Base-by-base conservation (phyloP, 2,329 filamentous ascomycete genomes). In the Fusarium virguliforme region DNA sequence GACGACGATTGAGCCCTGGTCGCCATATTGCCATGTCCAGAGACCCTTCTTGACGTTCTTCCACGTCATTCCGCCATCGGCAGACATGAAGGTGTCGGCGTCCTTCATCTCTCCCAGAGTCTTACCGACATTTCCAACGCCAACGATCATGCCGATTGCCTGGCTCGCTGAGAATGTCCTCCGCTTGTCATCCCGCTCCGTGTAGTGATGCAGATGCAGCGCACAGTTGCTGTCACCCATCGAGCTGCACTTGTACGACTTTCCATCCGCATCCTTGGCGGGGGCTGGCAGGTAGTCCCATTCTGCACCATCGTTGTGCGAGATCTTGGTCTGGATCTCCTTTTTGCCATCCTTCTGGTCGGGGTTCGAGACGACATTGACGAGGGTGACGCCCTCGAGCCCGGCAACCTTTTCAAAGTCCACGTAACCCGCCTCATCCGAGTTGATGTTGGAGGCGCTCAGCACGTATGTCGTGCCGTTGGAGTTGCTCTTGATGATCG, bases 381-480 rank as follows among this genome's bases (percentile, higher is more conserved):
- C 93, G 71, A 99, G 81, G 15, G 91, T 90, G 56, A 99, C 94
- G 46, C 96, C 96, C 80, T 99, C 95, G 13, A 99, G 85, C 3
- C 94, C 94, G 53, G 93, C 88, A 85, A 98, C 94, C 84, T 97
- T 98, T 80, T 99, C 96, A 80, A 97, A 99, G 79, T 99, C 96
- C 48, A 97, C 95, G 76, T 91, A 98, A 46, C 91, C 94, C 2
- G 79, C 74, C 12, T 87, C 83, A 77, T 98, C 90, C 74, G 94
- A 89, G 81, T 98, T 98, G 77, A 98, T 94, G 22, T 89, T 89
- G 54, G 89, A 85, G 26, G 96, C 86, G 80, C 93, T 97, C 71
- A 97, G 84, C 12, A 97, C 93, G 77, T 98, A 99, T 2, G 93
- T 96, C 1, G 96, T 99, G 60, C 96, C 96, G 78, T 99, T 98